Evolutionary conservation across 495 filamentous ascomycete species (phyloP).

Genomic region (Lasiosphaeria miniovina): DNA sequence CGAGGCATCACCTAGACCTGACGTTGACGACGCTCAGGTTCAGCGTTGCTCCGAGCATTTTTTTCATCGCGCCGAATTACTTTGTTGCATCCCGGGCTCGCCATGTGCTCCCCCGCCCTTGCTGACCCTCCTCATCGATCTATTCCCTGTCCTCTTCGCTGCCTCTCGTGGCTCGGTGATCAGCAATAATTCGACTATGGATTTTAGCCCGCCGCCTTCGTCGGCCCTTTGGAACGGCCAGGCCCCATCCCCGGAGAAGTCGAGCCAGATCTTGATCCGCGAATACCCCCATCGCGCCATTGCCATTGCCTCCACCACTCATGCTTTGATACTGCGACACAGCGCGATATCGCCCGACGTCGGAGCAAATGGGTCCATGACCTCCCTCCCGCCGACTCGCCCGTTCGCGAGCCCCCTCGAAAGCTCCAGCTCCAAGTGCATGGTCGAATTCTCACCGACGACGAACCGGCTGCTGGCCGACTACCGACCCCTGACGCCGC

Average conservation of each 20-base stretch:
- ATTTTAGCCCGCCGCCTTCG: conserved; percentile 22
- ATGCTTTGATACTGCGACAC: conserved; percentile 81
- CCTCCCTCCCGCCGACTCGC: conserved; percentile 38
- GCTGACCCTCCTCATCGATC: conserved; percentile 7
- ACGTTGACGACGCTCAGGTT: neutral
- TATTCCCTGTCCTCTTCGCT: neutral
- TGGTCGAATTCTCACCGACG: conserved; percentile 78
- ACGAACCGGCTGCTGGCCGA: conserved; percentile 64
- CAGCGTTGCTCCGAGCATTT: conserved; percentile 3
- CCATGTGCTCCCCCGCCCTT: conserved; percentile 9
- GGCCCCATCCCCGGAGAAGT: conserved; percentile 42
- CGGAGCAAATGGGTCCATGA: conserved; percentile 50
- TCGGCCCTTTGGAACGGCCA: conserved; percentile 32
- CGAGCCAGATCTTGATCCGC: conserved; percentile 59
- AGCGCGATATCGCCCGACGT: conserved; percentile 54
- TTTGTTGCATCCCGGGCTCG: conserved; percentile 2
- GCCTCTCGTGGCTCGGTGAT: neutral
- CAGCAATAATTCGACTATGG: conserved; percentile 20
- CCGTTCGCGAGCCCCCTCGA: conserved; percentile 38
- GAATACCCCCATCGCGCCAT: conserved; percentile 84
- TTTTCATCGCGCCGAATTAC: conserved; percentile 1
- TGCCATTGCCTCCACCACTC: conserved; percentile 71
- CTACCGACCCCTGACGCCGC: conserved; percentile 68
- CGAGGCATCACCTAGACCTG: neutral
- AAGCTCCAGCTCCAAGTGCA: conserved; percentile 57